Evolutionary conservation across 768 basidiomycete species (phyloP).

Genomic region (Xerocomellus chrysenteron): DNA sequence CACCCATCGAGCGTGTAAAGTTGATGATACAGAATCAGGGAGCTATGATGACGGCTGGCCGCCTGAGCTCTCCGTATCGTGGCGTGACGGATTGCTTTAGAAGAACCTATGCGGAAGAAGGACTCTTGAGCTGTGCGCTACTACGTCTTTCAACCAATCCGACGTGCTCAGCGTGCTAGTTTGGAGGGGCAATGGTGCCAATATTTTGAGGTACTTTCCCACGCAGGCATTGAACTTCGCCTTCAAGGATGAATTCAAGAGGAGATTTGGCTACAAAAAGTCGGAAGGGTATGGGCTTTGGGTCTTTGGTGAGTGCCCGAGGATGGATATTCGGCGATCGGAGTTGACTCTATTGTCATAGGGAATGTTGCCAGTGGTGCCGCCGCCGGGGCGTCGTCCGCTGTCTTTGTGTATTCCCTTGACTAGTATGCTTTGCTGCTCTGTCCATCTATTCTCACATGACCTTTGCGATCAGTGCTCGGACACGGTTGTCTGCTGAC

Average conservation of each 20-base stretch:
- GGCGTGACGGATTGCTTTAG: conserved; percentile 38
- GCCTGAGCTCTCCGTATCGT: conserved; percentile 36
- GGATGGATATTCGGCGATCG: neutral
- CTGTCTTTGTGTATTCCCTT: conserved; percentile 46
- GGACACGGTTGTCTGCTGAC: conserved; percentile 43
- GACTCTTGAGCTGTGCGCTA: conserved; percentile 36
- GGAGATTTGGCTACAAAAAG: conserved; percentile 36
- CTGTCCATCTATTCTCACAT: neutral
- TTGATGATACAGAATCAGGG: conserved; percentile 42
- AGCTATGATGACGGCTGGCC: conserved; percentile 36
- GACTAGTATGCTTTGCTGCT: conserved; percentile 35
- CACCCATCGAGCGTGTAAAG: conserved; percentile 43
- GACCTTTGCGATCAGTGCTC: conserved; percentile 28
- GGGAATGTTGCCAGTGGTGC: conserved; percentile 45
- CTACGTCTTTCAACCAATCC: neutral
- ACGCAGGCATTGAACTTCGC: conserved; percentile 48
- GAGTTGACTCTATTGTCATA: conserved; percentile 1
- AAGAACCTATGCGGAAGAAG: conserved; percentile 32
- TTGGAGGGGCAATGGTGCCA: conserved; percentile 47
- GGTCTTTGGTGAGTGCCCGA: conserved; percentile 30
- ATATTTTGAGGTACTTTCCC: conserved; percentile 46
- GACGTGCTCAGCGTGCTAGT: conserved; percentile 24
- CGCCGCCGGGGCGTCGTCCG: conserved; percentile 42
- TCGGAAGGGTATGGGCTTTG: conserved; percentile 38
- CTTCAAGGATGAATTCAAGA: conserved; percentile 46